Percentiles rank a stretch among this genome's conserved stretches.
Evolutionary conservation across 306 rosid genomes (phyloP).

Genomic region (Cucumis hystrix): DNA sequence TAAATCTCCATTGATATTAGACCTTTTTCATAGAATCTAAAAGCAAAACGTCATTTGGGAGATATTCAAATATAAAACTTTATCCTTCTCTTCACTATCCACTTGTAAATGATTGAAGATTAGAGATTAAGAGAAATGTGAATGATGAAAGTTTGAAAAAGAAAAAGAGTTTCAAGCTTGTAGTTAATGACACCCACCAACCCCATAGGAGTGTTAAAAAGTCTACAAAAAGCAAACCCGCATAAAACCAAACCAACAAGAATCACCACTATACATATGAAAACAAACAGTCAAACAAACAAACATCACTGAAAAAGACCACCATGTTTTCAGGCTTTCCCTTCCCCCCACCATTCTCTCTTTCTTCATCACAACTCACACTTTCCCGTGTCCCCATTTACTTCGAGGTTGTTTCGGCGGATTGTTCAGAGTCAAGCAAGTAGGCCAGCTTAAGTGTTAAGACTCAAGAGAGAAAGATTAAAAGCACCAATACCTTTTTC

Average conservation of each 20-base stretch:
- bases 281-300: background rate
- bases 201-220: constrained; percentile 3
- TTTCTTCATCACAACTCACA: background rate
- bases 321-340: constrained; percentile 32
- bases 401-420: background rate
- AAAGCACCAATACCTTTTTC: background rate
- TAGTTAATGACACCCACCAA: constrained; percentile 39
- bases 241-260: constrained; percentile 17
- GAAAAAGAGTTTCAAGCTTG: constrained; percentile 19
- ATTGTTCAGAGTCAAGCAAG: background rate
- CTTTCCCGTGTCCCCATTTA: constrained; percentile 10
- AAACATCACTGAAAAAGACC: background rate
- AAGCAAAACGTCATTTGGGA: background rate
- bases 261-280: background rate
- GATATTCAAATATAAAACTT: background rate
- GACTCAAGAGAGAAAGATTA: background rate
- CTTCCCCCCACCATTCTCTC: background rate
- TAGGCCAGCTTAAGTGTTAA: constrained; percentile 2
- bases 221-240: constrained; percentile 3
- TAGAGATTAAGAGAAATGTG: constrained; percentile 1
- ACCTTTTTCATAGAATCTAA: background rate
- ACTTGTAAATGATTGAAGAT: background rate
- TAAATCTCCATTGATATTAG: background rate
- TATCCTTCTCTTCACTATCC: background rate
- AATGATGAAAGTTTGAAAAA: constrained; percentile 22